Evolutionary conservation across 2,329 filamentous ascomycete genomes (phyloP).

Genomic region (Emergomyces pasteurianus): DNA sequence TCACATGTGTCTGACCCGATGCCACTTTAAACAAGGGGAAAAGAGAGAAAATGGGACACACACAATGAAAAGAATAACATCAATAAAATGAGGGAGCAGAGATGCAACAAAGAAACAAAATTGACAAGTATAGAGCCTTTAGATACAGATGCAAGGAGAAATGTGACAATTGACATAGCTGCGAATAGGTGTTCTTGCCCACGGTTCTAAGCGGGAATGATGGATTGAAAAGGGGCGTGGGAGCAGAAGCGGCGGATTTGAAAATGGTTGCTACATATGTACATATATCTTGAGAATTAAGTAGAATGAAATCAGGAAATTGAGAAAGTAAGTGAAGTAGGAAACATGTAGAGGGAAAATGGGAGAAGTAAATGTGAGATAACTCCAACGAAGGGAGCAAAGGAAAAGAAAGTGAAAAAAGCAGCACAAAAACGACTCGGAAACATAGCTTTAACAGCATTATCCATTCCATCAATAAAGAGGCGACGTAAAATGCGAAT

Average conservation of each 20-base stretch:
- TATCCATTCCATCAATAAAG: conserved; percentile 4
- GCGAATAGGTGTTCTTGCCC: neutral
- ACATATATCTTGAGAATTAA: conserved; percentile 1
- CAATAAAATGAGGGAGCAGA: neutral
- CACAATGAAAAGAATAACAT: neutral
- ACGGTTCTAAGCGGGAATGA: neutral
- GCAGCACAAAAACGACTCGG: neutral
- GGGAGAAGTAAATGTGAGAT: neutral
- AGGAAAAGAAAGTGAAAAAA: neutral
- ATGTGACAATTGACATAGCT: neutral
- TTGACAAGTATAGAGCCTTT: neutral
- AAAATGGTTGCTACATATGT: neutral
- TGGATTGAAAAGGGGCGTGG: neutral
- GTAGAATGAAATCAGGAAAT: neutral
- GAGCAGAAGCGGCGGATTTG: neutral
- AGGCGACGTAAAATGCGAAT: neutral
- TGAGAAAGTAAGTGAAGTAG: conserved; percentile 6
- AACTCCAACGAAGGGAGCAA: neutral
- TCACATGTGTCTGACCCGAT: neutral
- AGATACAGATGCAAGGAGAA: neutral
- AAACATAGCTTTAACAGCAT: neutral
- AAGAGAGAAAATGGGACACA: neutral
- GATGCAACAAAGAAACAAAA: neutral
- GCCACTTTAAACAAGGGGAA: neutral
- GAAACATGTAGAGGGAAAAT: neutral